Evolutionary conservation across 768 basidiomycete species (phyloP).

Genomic region (Collybia sordida): DNA sequence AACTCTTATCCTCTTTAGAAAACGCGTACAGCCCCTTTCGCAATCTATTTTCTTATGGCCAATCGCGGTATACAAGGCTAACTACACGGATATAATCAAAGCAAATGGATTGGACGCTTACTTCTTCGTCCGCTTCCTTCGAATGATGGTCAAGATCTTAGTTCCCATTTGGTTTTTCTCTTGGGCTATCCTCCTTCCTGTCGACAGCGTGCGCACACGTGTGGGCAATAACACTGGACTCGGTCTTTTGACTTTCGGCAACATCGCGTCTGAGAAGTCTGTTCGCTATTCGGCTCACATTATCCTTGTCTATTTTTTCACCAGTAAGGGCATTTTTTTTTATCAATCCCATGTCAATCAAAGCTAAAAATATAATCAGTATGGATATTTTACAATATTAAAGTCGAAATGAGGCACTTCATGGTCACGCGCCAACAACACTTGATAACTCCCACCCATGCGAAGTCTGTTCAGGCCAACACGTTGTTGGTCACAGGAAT

Average conservation of each 20-base stretch:
- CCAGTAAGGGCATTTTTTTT: constrained; percentile 49
- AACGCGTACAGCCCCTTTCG: constrained; percentile 57
- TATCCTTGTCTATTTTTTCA: constrained; percentile 73
- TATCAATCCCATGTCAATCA: not conserved
- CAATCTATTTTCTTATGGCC: constrained; percentile 64
- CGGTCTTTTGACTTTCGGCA: constrained; percentile 79
- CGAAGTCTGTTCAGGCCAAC: constrained; percentile 80
- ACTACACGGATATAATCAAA: constrained; percentile 59
- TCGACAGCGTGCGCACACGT: constrained; percentile 56
- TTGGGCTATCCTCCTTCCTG: constrained; percentile 83
- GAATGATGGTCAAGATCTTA: constrained; percentile 80
- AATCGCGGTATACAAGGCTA: constrained; percentile 54
- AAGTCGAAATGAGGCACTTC: constrained; percentile 78
- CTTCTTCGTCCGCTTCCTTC: constrained; percentile 87
- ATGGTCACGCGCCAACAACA: constrained; percentile 77
- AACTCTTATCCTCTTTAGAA: constrained; percentile 30
- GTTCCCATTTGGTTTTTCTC: constrained; percentile 91
- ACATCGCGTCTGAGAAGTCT: constrained; percentile 52
- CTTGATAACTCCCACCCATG: constrained; percentile 73
- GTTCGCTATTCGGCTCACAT: constrained; percentile 77
- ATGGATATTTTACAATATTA: constrained; percentile 87
- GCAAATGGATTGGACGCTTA: constrained; percentile 90
- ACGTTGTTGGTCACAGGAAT: constrained; percentile 92
- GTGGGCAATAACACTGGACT: constrained; percentile 52
- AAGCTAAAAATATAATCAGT: constrained; percentile 34